Evolutionary conservation across 202 grass and related monocot species (phyloP).

Genomic region (Panicum hallii): DNA sequence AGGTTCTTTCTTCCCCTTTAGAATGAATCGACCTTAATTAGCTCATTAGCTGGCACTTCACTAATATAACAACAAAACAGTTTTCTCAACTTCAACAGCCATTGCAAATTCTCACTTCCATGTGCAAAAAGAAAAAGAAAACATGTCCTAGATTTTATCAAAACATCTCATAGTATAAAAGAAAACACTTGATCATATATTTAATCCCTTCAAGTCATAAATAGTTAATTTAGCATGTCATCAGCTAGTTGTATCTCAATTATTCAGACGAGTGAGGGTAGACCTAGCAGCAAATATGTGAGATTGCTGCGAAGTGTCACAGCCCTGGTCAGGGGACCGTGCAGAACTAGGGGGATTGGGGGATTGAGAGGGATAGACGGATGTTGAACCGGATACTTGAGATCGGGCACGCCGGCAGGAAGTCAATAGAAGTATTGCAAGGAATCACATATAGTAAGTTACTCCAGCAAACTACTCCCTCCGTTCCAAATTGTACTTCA

Average conservation of each 20-base stretch:
- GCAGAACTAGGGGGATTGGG: too few relatives aligned
- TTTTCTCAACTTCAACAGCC: neutral
- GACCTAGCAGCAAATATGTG: neutral
- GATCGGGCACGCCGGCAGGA: too few relatives aligned
- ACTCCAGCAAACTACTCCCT: neutral
- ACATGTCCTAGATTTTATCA: neutral
- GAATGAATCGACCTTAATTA: too few relatives aligned
- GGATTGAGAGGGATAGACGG: too few relatives aligned
- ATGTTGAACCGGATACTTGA: too few relatives aligned
- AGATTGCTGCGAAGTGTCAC: neutral
- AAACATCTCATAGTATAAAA: neutral
- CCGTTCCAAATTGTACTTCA: too few relatives aligned
- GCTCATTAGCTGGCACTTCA: too few relatives aligned
- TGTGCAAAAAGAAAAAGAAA: neutral
- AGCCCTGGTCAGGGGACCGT: too few relatives aligned
- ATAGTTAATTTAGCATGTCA: neutral
- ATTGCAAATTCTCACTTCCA: neutral
- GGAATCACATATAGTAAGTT: neutral
- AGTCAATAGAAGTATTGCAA: neutral
- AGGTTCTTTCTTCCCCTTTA: too few relatives aligned
- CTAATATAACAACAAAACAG: neutral
- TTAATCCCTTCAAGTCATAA: neutral
- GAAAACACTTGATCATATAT: neutral
- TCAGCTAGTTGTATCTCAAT: neutral
- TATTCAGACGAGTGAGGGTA: neutral